These are phyloP conservation scores for Rhizopogon vesiculosus DNA, from an alignment of 768 basidiomycete species.

Conservation along the genomic window DNA sequence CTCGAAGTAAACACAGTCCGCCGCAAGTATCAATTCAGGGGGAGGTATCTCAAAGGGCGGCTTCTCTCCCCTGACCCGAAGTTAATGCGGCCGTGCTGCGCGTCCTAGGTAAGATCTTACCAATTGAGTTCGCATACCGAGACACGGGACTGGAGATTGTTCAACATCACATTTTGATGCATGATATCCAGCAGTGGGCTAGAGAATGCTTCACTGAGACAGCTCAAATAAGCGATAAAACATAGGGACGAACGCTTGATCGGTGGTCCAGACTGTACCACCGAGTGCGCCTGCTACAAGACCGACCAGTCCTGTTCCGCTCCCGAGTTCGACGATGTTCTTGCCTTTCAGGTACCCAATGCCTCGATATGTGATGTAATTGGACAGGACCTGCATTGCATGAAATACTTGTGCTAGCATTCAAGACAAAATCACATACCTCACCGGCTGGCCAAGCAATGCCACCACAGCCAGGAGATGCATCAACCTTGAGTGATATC, in stretches of 20 bases:
- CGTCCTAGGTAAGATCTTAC: conserved; percentile 22
- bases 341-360: conserved; percentile 44
- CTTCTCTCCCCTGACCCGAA: conserved; percentile 54
- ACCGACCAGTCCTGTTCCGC: conserved; percentile 92
- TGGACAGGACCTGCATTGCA: conserved; percentile 62
- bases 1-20: conserved; percentile 96
- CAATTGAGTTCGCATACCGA: conserved; percentile 76
- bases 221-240: conserved; percentile 6
- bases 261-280: conserved; percentile 74
- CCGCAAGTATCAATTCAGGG: conserved; percentile 76
- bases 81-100: conserved; percentile 3
- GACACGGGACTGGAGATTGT: conserved; percentile 50
- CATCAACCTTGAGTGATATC: conserved; percentile 61
- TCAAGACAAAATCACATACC: conserved; percentile 36
- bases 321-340: conserved; percentile 78
- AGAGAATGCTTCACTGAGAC: conserved; percentile 11
- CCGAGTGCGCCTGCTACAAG: conserved; percentile 72
- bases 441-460: conserved; percentile 91
- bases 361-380: conserved; percentile 62
- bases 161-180: conserved; percentile 65
- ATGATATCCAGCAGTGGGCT: conserved; percentile 81
- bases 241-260: conserved; percentile 71
- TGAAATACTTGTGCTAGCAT: conserved; percentile 3
- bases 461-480: conserved; percentile 87
- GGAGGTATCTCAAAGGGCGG: conserved; percentile 42